Base-by-base conservation (phyloP, 495 filamentous ascomycete species). In the Physcia stellaris region DNA sequence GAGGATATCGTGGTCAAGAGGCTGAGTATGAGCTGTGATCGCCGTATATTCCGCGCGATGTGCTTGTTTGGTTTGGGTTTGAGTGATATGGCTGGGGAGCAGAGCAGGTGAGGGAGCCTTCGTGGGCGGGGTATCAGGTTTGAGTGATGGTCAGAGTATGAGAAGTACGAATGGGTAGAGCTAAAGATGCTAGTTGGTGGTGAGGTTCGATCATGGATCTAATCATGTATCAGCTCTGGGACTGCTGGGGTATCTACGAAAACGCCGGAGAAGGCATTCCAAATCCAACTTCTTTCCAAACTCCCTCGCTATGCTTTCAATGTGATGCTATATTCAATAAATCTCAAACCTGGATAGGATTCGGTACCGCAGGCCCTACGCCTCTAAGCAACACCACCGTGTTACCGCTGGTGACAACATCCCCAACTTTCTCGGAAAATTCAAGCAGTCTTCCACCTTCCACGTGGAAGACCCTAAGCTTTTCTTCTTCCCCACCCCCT, bases 371-470 rank as follows among this genome's bases (percentile, higher is more conserved):
- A 27, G 71, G 68, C 18, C 78, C 86, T 23, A 94, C 77, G 1
- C 90, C 90, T 45, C 90, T 69, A 37, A 96, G 50, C 56, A 98
- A 51, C 10, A 98, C 86, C 45, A 96, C 70, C 6, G 83, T 95
- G 58, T 96, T 83, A 3, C 90, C 92, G 48, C 67, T 77, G 39
- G 70, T 72, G 44, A 83, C 54, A 7, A 68, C 68, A 52, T 75
- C 69, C 6, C 80, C 87, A 16, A 79, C 58, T 58, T 86, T 80
- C 59, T 94, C 86, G 17, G 71, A 73, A 57, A 95, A 98, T 33
- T 80, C 81, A 45, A 98, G 52, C 41, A 96, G 62, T 40, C 83
- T 61, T 1, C 92, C 92, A 0, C 77, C 79, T 53, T 96, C 90
- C 0, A 95, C 81, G 57, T 96, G 88, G 41, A 90, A 98, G 1